Evolutionary conservation across 257 asterid genomes (phyloP).

Genomic region (Penstemon barbatus): DNA sequence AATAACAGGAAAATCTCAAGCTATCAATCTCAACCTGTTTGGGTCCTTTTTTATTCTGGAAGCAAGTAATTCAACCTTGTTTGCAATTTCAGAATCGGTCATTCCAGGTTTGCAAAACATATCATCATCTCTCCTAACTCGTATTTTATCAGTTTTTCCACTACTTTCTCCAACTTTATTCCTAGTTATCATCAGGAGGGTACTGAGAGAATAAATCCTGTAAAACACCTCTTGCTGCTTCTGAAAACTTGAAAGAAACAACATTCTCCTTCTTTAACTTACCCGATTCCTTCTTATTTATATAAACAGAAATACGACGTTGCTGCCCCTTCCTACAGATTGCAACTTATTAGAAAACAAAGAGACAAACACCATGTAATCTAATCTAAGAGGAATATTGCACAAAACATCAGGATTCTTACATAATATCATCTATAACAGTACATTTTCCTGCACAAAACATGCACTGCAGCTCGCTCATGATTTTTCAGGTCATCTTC

Average conservation of each 20-base stretch:
- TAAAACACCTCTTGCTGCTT: slow-evolving; percentile 55
- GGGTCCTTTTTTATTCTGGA: slow-evolving; percentile 49
- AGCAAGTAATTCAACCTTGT: slow-evolving; percentile 53
- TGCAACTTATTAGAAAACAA: slow-evolving; percentile 21
- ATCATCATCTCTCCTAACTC: slow-evolving; percentile 42
- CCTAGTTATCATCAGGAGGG: slow-evolving; percentile 68
- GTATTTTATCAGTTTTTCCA: slow-evolving; percentile 29
- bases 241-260: slow-evolving; percentile 59
- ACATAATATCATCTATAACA: not conserved
- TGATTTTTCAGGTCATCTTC: slow-evolving; percentile 43
- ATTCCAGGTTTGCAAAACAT: slow-evolving; percentile 58
- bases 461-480: slow-evolving; percentile 81
- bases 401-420: not conserved
- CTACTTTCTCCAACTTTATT: slow-evolving; percentile 39
- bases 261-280: slow-evolving; percentile 38
- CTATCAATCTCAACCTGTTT: slow-evolving; percentile 36
- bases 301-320: slow-evolving; percentile 64
- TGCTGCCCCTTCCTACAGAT: slow-evolving; percentile 54
- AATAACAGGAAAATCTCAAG: slow-evolving; percentile 13
- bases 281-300: slow-evolving; percentile 36
- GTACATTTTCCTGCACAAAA: too few relatives aligned
- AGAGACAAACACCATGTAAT: slow-evolving; percentile 5
- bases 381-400: not conserved
- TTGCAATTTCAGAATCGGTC: slow-evolving; percentile 54
- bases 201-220: slow-evolving; percentile 65